These are phyloP conservation scores for Citrus reticulata DNA, from an alignment of 345 rosid genomes.

Conservation along the genomic window DNA sequence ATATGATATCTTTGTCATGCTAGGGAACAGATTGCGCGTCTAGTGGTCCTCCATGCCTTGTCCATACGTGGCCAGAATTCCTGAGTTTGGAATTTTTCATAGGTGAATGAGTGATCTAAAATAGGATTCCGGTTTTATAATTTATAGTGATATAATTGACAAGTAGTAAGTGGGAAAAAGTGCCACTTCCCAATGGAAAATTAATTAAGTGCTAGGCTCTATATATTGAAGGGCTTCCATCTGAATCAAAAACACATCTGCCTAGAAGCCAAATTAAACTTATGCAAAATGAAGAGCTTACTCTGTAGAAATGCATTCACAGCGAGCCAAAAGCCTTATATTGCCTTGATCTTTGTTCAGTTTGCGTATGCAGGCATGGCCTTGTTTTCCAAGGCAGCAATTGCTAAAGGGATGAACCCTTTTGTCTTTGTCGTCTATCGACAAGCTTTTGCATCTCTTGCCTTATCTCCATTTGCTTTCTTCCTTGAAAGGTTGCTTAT, in stretches of 20 bases:
- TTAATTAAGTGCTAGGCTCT: not conserved
- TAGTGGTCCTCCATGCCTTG: not conserved
- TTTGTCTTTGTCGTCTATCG: conserved; percentile 73
- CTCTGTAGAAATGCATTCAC: conserved; percentile 6
- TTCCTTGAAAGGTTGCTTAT: conserved; percentile 63
- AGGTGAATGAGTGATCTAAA: not conserved
- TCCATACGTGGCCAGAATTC: not conserved
- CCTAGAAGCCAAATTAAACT: not conserved
- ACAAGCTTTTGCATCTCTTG: conserved; percentile 68
- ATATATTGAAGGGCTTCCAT: conserved; percentile 10
- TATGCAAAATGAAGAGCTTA: conserved; percentile 14
- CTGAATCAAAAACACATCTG: not conserved
- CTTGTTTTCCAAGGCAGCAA: conserved; percentile 70
- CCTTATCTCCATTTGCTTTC: conserved; percentile 68
- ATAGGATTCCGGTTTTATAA: not conserved
- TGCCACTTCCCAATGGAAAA: not conserved
- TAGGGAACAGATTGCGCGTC: not conserved
- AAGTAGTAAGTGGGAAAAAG: not conserved
- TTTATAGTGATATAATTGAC: not conserved
- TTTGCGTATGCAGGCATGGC: conserved; percentile 77
- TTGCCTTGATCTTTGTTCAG: conserved; percentile 64
- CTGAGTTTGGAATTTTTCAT: not conserved
- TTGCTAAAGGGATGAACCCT: conserved; percentile 73
- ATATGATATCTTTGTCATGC: not conserved
- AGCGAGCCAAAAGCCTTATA: conserved; percentile 45